A percentile compares a stretch with the other conserved stretches of the same genome.
Evolutionary conservation across 2,329 filamentous ascomycete genomes (phyloP).

Genomic region (Bipolaris zeicola): DNA sequence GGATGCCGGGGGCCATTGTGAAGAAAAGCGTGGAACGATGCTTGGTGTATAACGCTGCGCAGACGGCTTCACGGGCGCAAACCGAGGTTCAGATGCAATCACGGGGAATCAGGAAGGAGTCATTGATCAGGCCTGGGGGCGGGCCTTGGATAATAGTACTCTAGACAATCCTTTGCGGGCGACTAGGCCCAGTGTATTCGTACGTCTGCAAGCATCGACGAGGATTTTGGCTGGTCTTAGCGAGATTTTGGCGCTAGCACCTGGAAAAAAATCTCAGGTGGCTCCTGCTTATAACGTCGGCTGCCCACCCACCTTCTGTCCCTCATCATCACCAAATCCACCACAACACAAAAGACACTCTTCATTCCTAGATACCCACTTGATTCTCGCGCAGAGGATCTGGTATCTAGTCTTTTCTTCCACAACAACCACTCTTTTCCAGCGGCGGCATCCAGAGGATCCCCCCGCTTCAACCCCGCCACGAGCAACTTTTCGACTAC

Average conservation of each 20-base stretch:
- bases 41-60: slow-evolving; percentile 14
- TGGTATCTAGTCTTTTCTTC: slow-evolving; percentile 53
- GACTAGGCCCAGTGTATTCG: slow-evolving; percentile 3
- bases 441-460: slow-evolving; percentile 51
- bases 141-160: not conserved
- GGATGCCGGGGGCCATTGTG: slow-evolving; percentile 43
- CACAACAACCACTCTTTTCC: slow-evolving; percentile 32
- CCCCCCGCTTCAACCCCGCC: slow-evolving; percentile 49
- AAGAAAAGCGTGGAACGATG: slow-evolving; percentile 11
- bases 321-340: slow-evolving; percentile 34
- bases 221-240: slow-evolving; percentile 8
- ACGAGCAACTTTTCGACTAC: slow-evolving; percentile 46
- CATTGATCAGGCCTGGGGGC: slow-evolving; percentile 12
- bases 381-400: slow-evolving; percentile 55
- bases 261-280: slow-evolving; percentile 19
- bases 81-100: slow-evolving; percentile 8
- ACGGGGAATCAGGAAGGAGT: slow-evolving; percentile 15
- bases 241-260: slow-evolving; percentile 21
- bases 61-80: slow-evolving; percentile 10
- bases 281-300: slow-evolving; percentile 17
- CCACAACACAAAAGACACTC: slow-evolving; percentile 35
- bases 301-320: slow-evolving; percentile 29
- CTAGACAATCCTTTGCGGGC: not conserved
- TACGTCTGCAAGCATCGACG: slow-evolving; percentile 1
- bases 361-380: slow-evolving; percentile 49